These are phyloP conservation scores for Waltergamsia citrina DNA, from an alignment of 2,329 filamentous ascomycete species.

Conservation along the genomic window DNA sequence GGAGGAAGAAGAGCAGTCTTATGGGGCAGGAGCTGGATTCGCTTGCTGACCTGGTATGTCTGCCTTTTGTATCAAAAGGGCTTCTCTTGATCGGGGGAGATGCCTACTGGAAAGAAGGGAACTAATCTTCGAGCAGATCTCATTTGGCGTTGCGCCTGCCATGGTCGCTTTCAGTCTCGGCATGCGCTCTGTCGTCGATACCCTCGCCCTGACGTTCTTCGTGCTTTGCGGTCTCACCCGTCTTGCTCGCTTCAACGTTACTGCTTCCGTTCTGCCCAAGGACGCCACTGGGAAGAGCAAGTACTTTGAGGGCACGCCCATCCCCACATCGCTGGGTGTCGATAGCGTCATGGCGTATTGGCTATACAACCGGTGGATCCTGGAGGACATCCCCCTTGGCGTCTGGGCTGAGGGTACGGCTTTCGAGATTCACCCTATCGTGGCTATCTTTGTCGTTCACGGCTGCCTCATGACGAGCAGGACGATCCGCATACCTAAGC, in stretches of 20 bases:
- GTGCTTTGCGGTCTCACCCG: slow-evolving; percentile 90
- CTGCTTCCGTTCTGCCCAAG: slow-evolving; percentile 80
- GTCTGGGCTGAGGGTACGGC: slow-evolving; percentile 54
- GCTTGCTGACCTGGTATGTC: slow-evolving; percentile 77
- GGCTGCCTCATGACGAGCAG: slow-evolving; percentile 94
- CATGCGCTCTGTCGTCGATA: slow-evolving; percentile 75
- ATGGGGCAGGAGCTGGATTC: slow-evolving; percentile 99
- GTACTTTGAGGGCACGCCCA: slow-evolving; percentile 96
- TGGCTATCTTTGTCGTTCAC: slow-evolving; percentile 73
- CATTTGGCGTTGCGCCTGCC: slow-evolving; percentile 87
- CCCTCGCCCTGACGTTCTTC: slow-evolving; percentile 73
- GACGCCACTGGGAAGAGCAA: slow-evolving; percentile 83
- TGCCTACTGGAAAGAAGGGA: neutral
- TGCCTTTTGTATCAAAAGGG: neutral
- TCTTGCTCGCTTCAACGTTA: slow-evolving; percentile 96
- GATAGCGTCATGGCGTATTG: slow-evolving; percentile 84
- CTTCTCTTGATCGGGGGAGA: neutral
- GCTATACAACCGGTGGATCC: slow-evolving; percentile 71
- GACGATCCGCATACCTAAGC: slow-evolving; percentile 91
- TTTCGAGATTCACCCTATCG: slow-evolving; percentile 78
- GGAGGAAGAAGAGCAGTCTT: slow-evolving; percentile 92
- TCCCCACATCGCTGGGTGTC: slow-evolving; percentile 78
- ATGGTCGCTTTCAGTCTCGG: slow-evolving; percentile 83
- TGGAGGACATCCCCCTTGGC: slow-evolving; percentile 71
- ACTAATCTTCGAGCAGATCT: slow-evolving; percentile 52